Evolutionary conservation across 2,329 filamentous ascomycete genomes (phyloP), one percentile per base, ranked within the genome.

Genomic region (Parafenestella ontariensis): DNA sequence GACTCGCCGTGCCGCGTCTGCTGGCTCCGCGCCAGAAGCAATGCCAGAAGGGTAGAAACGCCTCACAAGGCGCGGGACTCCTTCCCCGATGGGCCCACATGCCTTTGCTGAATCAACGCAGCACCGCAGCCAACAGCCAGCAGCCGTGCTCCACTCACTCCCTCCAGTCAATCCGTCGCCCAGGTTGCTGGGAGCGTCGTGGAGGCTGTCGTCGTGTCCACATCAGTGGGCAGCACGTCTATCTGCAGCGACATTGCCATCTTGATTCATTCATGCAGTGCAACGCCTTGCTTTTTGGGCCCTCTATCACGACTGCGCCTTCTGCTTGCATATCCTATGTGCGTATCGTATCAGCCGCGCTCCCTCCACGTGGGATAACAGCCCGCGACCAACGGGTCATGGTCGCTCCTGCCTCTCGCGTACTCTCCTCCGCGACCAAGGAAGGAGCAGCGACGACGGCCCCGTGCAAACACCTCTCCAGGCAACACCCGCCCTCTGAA

Each of bases 81-180:
- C 49, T 73, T 71, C 72, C 70, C 70, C 70, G 70, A 61, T 61
- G 65, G 65, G 64, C 58, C 69, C 68, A 65, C 64, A 53, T 43
- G 59, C 61, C 45, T 52, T 51, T 50, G 54, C 59, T 57, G 56
- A 62, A 59, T 59, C 56, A 59, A 43, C 54, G 54, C 54, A 46
- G 50, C 49, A 45, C 54, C 49, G 49, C 50, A 49, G 49, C 24
- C 24, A 5, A 26, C n/a, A n/a, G n/a, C n/a, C n/a, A n/a, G n/a
- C n/a, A n/a, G n/a, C 41, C 48, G 33, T 50, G 47, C 39, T 45
- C 42, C 49, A 46, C n/a, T n/a, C n/a, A n/a, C n/a, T n/a, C n/a
- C n/a, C n/a, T 54, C 46, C 56, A 54, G 43, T 49, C 40, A 58
- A 55, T 61, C 68, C 70, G 59, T 67, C 58, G 63, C 64, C 70